Evolutionary conservation across 495 filamentous ascomycete species (phyloP), one percentile per base, ranked within the genome.

Genomic region (Talaromyces proteolyticus): DNA sequence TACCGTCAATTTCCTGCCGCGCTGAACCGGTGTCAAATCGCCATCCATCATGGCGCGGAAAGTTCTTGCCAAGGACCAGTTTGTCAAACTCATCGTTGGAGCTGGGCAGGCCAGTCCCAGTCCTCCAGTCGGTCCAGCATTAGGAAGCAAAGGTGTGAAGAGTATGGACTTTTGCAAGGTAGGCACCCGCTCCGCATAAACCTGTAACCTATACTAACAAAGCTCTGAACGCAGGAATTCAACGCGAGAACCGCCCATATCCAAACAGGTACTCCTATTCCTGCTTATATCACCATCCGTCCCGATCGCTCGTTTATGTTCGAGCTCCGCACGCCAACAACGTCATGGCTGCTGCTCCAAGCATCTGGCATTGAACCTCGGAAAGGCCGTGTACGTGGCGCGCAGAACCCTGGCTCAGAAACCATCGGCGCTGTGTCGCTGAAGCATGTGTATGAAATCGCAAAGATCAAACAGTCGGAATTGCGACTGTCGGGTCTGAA

Each of bases 101-200:
- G 93, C 93, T 36, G 94, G 93, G n/a, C 89, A 97, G 64, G 93
- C 93, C 42, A 87, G 85, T 53, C 93, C 93, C 24, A 91, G 89
- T 72, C 94, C 93, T n/a, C 93, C 93, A 3, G 90, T 99, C 60
- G 94, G 94, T 72, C 94, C 94, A 23, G 94, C 93, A 40, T 77
- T 99, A 54, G 93, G 93, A 66, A 91, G 87, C 67, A 97, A 96
- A 76, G 93, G 93, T 75, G 88, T 99, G 37, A 99, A 99, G 76
- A 91, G 87, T 52, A 99, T 99, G 87, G 94, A 99, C 70, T 97
- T 97, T 66, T 97, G 93, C 80, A 98, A 98, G 80, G 93, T 96
- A 61, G 56, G 73, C 54, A n/a, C n/a, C n/a, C n/a, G n/a, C n/a
- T n/a, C n/a, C n/a, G n/a, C n/a, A n/a, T n/a, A 21, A 26, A 44